phyloP scores from a whole-genome alignment of 371 early-diverging fungal genomes.

The Coemansia sp. region DNA sequence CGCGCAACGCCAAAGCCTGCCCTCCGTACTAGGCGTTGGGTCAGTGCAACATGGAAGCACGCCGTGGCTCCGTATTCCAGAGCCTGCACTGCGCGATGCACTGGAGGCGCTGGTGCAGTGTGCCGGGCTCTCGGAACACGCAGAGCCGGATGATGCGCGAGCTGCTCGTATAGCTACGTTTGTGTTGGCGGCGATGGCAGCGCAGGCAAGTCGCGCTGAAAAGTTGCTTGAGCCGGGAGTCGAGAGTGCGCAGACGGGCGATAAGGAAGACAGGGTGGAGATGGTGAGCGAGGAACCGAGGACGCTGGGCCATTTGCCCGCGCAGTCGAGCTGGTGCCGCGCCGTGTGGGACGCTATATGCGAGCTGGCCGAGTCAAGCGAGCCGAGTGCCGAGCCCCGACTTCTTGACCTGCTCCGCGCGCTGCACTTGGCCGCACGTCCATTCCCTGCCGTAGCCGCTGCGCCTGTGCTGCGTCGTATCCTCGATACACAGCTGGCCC shows the following conservation, averaged over 20 bases:
- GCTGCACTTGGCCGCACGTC: constrained; percentile 20
- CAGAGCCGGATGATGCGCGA: constrained; percentile 17
- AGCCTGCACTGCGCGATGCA: constrained; percentile 13
- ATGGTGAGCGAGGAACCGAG: constrained; percentile 34
- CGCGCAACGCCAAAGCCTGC: constrained; percentile 24
- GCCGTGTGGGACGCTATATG: constrained; percentile 40
- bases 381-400: constrained; percentile 14
- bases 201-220: constrained; percentile 21
- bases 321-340: constrained; percentile 44
- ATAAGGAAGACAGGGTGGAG: not conserved
- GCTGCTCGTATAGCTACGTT: constrained; percentile 26
- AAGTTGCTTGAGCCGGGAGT: constrained; percentile 4
- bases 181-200: constrained; percentile 19
- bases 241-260: not conserved
- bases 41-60: constrained; percentile 37
- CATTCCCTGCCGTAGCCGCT: constrained; percentile 44
- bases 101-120: constrained; percentile 19
- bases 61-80: constrained; percentile 29
- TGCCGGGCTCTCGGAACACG: constrained; percentile 18
- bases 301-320: constrained; percentile 35
- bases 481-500: not conserved
- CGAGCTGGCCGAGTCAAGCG: constrained; percentile 19
- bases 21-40: constrained; percentile 28
- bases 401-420: constrained; percentile 22
- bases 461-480: constrained; percentile 24